These are phyloP conservation scores for Ophiostoma montium DNA, from an alignment of 2,329 filamentous ascomycete genomes.

Conservation along the genomic window DNA sequence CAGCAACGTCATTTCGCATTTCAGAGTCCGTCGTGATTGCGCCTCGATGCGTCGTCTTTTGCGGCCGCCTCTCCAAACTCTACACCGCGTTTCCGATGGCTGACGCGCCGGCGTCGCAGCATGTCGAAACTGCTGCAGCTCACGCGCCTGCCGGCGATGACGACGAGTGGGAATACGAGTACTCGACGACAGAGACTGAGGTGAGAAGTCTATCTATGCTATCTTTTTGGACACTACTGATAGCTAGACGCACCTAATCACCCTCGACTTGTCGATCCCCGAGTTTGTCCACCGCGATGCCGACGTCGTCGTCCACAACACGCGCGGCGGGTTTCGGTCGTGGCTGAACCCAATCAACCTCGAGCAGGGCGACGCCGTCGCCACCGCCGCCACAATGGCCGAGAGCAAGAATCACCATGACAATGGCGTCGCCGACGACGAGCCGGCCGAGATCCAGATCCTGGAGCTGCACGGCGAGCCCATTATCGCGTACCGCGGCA, in stretches of 20 bases:
- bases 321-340: conserved; percentile 30
- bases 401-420: not conserved
- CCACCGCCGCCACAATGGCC: not conserved
- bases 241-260: conserved; percentile 43
- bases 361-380: conserved; percentile 1
- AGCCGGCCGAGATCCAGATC: conserved; percentile 51
- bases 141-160: conserved; percentile 25
- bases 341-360: conserved; percentile 22
- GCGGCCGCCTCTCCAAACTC: not conserved
- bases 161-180: conserved; percentile 53
- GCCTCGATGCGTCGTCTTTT: not conserved
- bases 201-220: too few relatives aligned
- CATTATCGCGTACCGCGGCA: conserved; percentile 64
- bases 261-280: conserved; percentile 47
- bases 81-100: not conserved
- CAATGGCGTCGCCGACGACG: not conserved
- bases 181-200: conserved; percentile 49
- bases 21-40: too few relatives aligned
- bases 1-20: not conserved
- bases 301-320: conserved; percentile 23
- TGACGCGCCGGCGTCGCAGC: not conserved
- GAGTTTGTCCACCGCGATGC: conserved; percentile 36
- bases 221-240: not conserved
- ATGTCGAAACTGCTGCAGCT: not conserved
- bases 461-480: conserved; percentile 75